Percentiles rank a stretch among this genome's conserved stretches.
Evolutionary conservation across 2,329 filamentous ascomycete genomes (phyloP).

Genomic region (Byssothecium circinans): DNA sequence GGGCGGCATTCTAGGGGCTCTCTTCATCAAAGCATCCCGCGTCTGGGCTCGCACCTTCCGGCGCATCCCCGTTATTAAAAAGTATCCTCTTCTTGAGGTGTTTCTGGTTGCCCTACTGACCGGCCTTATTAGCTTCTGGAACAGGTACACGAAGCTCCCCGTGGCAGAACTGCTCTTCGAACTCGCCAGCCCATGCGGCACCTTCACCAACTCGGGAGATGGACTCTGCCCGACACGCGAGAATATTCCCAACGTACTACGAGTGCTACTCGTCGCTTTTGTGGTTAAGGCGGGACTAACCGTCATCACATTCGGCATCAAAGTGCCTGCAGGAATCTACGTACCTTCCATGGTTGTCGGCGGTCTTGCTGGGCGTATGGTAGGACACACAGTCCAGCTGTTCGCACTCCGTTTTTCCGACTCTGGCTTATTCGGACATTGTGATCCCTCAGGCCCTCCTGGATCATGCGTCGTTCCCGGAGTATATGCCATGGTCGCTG

Average conservation of each 20-base stretch:
- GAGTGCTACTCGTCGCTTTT: conserved; percentile 74
- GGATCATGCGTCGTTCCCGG: conserved; percentile 91
- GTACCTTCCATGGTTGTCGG: conserved; percentile 99
- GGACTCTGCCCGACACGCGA: conserved; percentile 76
- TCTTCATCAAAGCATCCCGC: conserved; percentile 95
- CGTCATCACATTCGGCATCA: conserved; percentile 90
- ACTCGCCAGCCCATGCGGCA: conserved; percentile 82
- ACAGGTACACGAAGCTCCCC: conserved; percentile 81
- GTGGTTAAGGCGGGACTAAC: conserved; percentile 89
- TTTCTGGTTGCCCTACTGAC: conserved; percentile 83
- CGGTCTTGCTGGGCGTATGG: conserved; percentile 82
- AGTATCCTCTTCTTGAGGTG: conserved; percentile 82
- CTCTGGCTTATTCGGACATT: conserved; percentile 73
- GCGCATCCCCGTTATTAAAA: conserved; percentile 76
- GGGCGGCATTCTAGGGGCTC: conserved; percentile 79
- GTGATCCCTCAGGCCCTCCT: conserved; percentile 66
- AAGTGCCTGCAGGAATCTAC: conserved; percentile 95
- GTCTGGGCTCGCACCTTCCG: conserved; percentile 89
- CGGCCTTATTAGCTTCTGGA: conserved; percentile 89
- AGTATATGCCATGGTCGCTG: conserved; percentile 93
- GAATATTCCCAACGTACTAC: conserved; percentile 77
- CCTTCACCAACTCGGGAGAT: conserved; percentile 65
- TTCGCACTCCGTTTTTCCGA: conserved; percentile 72
- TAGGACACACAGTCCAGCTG: conserved; percentile 85
- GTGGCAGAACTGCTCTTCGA: conserved; percentile 91